phyloP scores from a whole-genome alignment of 1,284 basidiomycete genomes.

The Tilletia caries region DNA sequence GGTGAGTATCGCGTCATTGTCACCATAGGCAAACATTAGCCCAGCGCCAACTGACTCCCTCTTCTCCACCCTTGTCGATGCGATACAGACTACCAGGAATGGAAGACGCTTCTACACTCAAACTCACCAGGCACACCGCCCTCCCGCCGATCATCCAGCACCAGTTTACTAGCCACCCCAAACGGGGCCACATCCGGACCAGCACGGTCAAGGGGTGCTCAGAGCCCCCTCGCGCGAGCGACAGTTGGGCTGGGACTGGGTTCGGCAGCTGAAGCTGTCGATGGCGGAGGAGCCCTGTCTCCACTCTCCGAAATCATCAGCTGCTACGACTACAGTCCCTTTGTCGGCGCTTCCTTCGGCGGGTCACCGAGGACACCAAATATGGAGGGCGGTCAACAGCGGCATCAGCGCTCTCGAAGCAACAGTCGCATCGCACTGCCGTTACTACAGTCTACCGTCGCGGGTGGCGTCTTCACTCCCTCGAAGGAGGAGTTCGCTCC shows the following conservation, averaged over 20 bases:
- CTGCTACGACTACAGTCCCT: neutral
- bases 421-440: neutral
- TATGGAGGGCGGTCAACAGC: no score
- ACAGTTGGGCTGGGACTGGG: neutral
- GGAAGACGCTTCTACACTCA: neutral
- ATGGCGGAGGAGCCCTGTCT: neutral
- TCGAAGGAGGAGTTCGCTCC: neutral
- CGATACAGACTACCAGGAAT: conserved; percentile 5
- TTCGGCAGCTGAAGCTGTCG: neutral
- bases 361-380: no score
- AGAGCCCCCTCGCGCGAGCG: neutral
- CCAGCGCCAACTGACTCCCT: no score
- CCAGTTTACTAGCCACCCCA: neutral
- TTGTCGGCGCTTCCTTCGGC: no score
- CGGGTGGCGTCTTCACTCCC: no score
- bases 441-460: neutral
- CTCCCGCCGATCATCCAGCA: neutral
- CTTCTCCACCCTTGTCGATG: no score
- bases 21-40: neutral
- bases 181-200: neutral
- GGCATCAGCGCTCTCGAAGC: no score
- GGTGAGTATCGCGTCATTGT: neutral
- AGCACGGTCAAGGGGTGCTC: neutral
- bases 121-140: neutral
- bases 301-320: conserved; percentile 1